Evolutionary conservation across 768 basidiomycete species (phyloP), one percentile per base, ranked within the genome.

Genomic region (Tubosaeta sp.): DNA sequence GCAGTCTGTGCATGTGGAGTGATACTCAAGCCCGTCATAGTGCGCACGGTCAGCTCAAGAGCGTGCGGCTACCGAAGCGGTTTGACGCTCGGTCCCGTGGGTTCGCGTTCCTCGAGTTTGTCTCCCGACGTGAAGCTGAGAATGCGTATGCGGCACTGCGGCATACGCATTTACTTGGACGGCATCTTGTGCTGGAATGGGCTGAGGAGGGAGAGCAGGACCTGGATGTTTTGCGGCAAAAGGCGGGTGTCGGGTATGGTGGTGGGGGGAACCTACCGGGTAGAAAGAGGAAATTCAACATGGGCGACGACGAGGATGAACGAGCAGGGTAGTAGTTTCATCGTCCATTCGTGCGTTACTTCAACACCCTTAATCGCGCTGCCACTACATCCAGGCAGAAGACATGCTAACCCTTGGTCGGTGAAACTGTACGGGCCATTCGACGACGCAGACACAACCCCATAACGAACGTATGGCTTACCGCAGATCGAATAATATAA

Each of bases 81-180:
- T 90, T 95, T 71, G 87, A 94, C 61, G 80, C 86, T 14, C 80
- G 87, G 40, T 84, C 89, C 2, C 84, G 96, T 29, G 96, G 96
- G 4, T 99, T 98, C 67, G 96, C 94, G 2, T 99, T 98, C 73
- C 76, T 97, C 60, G 94, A 99, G 57, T 98, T 98, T 65, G 79
- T 89, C 18, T 86, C 91, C 2, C 80, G 89, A 16, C 83, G 84
- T 44, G 95, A 99, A 61, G 95, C 95, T 2, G 87, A 92, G 66
- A 86, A 86, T 38, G 95, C 92, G 0, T 92, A 86, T 67, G 81
- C 80, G 24, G 84, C 91, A 11, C 79, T 99, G 21, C 81, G 83
- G 58, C 94, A 98, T 69, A 96, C 94, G 0, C 96, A 98, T 76
- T 83, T 98, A 59, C 83, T 99, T 19, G 95, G 96, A 9, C 74